Conservation (phyloP, 2,329 filamentous ascomycete genomes). For the Aspergillus ibericus region DNA sequence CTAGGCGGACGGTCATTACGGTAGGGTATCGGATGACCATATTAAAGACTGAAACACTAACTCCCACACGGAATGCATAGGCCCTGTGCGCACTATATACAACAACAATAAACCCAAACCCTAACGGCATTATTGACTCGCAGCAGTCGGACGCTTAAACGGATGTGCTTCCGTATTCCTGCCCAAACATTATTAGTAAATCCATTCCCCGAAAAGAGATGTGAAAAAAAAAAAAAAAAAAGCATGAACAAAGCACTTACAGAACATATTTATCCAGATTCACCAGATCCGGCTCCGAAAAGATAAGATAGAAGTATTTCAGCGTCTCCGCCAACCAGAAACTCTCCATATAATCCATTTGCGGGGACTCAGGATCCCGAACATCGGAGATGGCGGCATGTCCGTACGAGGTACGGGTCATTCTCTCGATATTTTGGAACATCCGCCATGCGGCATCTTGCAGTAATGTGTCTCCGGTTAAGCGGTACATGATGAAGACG, state of each 20-base stretch:
- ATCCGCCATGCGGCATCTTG: conserved; percentile 52
- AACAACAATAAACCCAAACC: background rate
- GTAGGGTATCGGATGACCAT: too few species aligned
- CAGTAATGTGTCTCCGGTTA: conserved; percentile 54
- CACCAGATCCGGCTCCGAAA: conserved; percentile 41
- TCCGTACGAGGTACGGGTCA: conserved; percentile 45
- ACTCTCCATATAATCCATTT: conserved; percentile 45
- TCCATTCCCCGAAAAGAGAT: background rate
- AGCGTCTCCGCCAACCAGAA: conserved; percentile 50
- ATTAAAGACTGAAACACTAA: too few species aligned
- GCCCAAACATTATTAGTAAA: background rate
- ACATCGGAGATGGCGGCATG: conserved; percentile 48
- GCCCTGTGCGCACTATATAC: too few species aligned
- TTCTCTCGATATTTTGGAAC: conserved; percentile 49
- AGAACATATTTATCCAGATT: conserved; percentile 48
- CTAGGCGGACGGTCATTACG: too few species aligned
- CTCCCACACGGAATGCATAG: too few species aligned
- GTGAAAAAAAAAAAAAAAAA: too few species aligned
- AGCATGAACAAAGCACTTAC: conserved; percentile 25
- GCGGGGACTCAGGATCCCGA: conserved; percentile 26
- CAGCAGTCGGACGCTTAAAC: conserved; percentile 29
- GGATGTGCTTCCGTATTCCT: conserved; percentile 46
- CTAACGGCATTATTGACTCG: background rate
- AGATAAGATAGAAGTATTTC: conserved; percentile 49
- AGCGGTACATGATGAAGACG: conserved; percentile 62